Evolutionary conservation across 331 rosid species (phyloP).

Genomic region (Pyrus hybrid): DNA sequence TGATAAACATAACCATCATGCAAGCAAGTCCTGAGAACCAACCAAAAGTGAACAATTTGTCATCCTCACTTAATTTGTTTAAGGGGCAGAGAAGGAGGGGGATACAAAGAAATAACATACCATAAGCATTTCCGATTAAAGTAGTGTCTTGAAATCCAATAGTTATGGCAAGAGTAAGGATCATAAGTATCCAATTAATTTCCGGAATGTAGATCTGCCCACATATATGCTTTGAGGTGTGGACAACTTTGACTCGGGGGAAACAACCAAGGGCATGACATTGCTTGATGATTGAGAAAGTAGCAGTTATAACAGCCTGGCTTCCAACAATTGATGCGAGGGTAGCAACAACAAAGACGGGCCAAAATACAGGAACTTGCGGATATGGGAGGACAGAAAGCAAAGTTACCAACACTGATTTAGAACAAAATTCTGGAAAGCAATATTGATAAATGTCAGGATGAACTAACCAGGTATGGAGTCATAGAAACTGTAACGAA

Average conservation of each 20-base stretch:
- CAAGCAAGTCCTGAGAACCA: conserved; percentile 80
- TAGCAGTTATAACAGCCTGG: conserved; percentile 89
- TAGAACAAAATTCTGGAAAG: background rate
- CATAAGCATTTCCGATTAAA: conserved; percentile 83
- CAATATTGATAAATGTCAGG: background rate
- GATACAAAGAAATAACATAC: conserved; percentile 25
- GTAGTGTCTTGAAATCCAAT: conserved; percentile 80
- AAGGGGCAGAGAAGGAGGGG: background rate
- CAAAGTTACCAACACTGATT: conserved; percentile 15
- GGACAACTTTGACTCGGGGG: conserved; percentile 89
- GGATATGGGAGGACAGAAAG: conserved; percentile 12
- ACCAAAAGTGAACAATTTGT: conserved; percentile 20
- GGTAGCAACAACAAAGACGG: conserved; percentile 74
- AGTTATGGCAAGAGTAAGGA: conserved; percentile 79
- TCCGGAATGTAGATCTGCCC: conserved; percentile 97
- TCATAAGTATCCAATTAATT: conserved; percentile 91
- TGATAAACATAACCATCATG: conserved; percentile 78
- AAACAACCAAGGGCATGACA: conserved; percentile 94
- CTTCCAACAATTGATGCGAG: conserved; percentile 92
- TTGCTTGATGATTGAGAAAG: conserved; percentile 91
- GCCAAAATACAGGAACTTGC: conserved; percentile 81
- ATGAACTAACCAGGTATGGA: conserved; percentile 67
- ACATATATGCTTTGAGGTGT: conserved; percentile 78
- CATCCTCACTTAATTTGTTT: background rate
- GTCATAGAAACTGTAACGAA: conserved; percentile 54